A percentile compares a stretch with the other conserved stretches of the same genome.
These are phyloP conservation scores for Maudiozyma pseudohumilis DNA, from an alignment of 805 yeast genomes.

Conservation along the genomic window DNA sequence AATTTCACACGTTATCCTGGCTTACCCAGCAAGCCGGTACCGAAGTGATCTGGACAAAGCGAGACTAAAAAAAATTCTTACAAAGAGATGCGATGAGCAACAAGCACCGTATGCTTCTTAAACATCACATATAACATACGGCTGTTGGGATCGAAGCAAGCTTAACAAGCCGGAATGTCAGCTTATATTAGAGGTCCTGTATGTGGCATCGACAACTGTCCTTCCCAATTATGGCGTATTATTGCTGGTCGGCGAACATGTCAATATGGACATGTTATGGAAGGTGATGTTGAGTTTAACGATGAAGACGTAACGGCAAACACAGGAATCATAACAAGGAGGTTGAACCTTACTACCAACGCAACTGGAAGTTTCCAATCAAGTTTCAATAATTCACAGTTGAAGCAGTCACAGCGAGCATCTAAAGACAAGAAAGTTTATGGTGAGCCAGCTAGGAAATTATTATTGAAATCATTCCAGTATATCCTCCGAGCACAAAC, in stretches of 20 bases:
- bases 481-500: slow-evolving; percentile 41
- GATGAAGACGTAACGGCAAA: slow-evolving; percentile 52
- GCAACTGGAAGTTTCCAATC: slow-evolving; percentile 32
- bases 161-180: slow-evolving; percentile 18
- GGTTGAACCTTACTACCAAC: slow-evolving; percentile 43
- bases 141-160: too few species aligned
- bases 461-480: slow-evolving; percentile 42
- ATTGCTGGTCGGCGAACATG: slow-evolving; percentile 76
- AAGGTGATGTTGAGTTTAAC: slow-evolving; percentile 66
- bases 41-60: too few species aligned
- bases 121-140: too few species aligned
- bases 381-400: slow-evolving; percentile 24
- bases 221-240: slow-evolving; percentile 61
- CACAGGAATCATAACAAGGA: slow-evolving; percentile 38
- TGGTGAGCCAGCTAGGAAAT: slow-evolving; percentile 39
- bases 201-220: slow-evolving; percentile 88
- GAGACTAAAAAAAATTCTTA: too few species aligned
- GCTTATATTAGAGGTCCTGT: slow-evolving; percentile 62
- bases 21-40: too few species aligned
- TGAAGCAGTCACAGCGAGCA: slow-evolving; percentile 10
- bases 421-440: slow-evolving; percentile 26
- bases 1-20: too few species aligned
- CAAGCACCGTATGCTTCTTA: too few species aligned
- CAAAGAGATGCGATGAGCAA: too few species aligned
- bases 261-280: slow-evolving; percentile 83